Evolutionary conservation across 768 basidiomycete species (phyloP), one percentile per base, ranked within the genome.

Genomic region (Collybiopsis confluens): DNA sequence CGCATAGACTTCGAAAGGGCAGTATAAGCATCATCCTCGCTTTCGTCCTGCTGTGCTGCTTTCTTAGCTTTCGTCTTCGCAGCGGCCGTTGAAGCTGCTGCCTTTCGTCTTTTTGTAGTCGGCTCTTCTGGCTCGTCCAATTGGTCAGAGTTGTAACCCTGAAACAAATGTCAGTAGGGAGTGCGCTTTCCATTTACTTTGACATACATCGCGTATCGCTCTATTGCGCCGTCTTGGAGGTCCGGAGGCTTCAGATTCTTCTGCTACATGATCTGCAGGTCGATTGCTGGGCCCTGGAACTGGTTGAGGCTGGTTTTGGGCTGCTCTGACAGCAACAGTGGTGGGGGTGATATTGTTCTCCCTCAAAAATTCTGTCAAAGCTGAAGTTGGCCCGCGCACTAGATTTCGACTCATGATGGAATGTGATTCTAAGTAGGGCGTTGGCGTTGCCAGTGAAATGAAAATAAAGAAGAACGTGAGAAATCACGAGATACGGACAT

Each of bases 331-430:
- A 23, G 77, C 78, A 36, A 80, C 66, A 16, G 73, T 75, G 2
- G 73, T 73, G 4, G 76, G 64, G 2, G 75, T 79, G 33, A 80
- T 80, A 4, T 78, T 78, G 45, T 72, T 68, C 45, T 70, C 73
- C 79, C 80, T 80, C 30, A 93, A 71, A 59, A 88, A 93, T 58
- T 90, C 88, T 33, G 91, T 92, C 11, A 93, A 69, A 0, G 91
- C 91, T 20, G 89, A 92, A 0, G 87, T 82, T 2, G 92, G 91
- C 0, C 92, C 91, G 11, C 86, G 81, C 40, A 92, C 82, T 55
- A 88, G 88, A 65, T 81, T 80, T 43, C 55, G 52, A 45, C 53
- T 55, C 54, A 58, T 58, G 36, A n/a, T n/a, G n/a, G n/a, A n/a
- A n/a, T n/a, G n/a, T n/a, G n/a, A n/a, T n/a, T n/a, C n/a, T n/a